Evolutionary conservation across 2,329 filamentous ascomycete species (phyloP), one percentile per base, ranked within the genome.

Genomic region (Basipetospora chlamydospora): DNA sequence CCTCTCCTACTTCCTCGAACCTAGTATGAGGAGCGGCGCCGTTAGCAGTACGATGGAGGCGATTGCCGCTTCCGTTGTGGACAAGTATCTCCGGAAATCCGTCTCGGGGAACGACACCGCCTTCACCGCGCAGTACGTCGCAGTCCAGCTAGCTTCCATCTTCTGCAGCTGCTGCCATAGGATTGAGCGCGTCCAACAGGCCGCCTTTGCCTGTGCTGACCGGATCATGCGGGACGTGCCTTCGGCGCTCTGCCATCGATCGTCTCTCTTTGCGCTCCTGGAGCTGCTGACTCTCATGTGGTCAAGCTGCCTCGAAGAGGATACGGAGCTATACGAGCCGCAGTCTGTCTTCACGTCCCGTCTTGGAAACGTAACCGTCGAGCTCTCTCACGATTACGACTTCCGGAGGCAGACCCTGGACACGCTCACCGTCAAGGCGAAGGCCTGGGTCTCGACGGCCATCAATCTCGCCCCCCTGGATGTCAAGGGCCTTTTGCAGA

Each of bases 261-360:
- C 80, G 6, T 93, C 92, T 1, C 65, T 99, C 0, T 98, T 96
- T 58, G 86, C 88, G 2, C 66, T 99, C 12, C 66, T 98, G 8
- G 92, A 98, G 54, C 70, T 98, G 4, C 63, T 98, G 13, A 88
- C 85, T 3, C 70, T 98, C 20, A 86, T 98, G 79, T 98, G 88
- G 88, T 75, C 76, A 33, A 88, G 86, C 50, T 98, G 90, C 52
- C 64, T 98, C 12, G 88, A 98, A 53, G 81, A 81, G 10, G 90
- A 99, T 54, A 87, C 87, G 0, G 88, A 98, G 47, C 77, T 92
- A 49, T 98, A 96, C 49, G 77, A 85, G 36, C 92, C 86, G 59
- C 77, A 78, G 42, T 82, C 86, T 4, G 77, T 73, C 3, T 92
- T 93, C 52, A 76, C 68, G 4, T 96, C 87, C 1, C 59, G 68